These are phyloP conservation scores for Ostreobium quekettii DNA, from an alignment of 139 green algal species.

Conservation along the genomic window DNA sequence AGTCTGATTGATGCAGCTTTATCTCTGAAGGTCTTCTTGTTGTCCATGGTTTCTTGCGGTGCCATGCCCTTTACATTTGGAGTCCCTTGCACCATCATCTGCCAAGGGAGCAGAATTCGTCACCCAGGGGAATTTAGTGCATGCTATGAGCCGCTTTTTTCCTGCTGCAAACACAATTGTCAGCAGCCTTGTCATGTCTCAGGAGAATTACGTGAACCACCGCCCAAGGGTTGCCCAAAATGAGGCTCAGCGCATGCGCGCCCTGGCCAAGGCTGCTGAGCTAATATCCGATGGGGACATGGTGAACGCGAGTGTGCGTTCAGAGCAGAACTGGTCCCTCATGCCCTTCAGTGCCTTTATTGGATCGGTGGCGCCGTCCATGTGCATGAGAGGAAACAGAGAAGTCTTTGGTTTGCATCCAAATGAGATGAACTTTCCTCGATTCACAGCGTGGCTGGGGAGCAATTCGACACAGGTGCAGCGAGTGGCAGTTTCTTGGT, in stretches of 20 bases:
- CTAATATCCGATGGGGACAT: conserved; percentile 74
- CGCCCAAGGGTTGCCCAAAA: conserved; percentile 37
- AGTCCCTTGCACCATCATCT: no score
- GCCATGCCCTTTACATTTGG: no score
- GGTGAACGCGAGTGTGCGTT: conserved; percentile 59
- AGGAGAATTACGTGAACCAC: conserved; percentile 98
- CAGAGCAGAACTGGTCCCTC: conserved; percentile 62
- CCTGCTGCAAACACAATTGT: no score
- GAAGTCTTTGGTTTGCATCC: conserved; percentile 52
- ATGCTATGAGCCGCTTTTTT: no score
- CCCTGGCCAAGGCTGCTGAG: conserved; percentile 79
- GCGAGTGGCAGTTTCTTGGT: no score
- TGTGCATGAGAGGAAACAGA: conserved; percentile 63
- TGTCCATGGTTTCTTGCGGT: no score
- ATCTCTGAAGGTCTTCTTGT: no score
- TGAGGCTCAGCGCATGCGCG: conserved; percentile 44
- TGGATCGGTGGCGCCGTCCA: conserved; percentile 57
- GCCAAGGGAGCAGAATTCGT: no score
- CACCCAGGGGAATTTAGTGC: no score
- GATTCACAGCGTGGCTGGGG: conserved; percentile 91
- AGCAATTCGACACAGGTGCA: conserved; percentile 58
- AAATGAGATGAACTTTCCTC: conserved; percentile 28
- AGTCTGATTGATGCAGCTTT: no score
- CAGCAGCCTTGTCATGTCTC: conserved; percentile 33
- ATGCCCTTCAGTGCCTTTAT: conserved; percentile 47